Percentiles rank a stretch among this genome's conserved stretches.
Conservation (phyloP, 306 rosid species). For the Citrullus mucosospermus region DNA sequence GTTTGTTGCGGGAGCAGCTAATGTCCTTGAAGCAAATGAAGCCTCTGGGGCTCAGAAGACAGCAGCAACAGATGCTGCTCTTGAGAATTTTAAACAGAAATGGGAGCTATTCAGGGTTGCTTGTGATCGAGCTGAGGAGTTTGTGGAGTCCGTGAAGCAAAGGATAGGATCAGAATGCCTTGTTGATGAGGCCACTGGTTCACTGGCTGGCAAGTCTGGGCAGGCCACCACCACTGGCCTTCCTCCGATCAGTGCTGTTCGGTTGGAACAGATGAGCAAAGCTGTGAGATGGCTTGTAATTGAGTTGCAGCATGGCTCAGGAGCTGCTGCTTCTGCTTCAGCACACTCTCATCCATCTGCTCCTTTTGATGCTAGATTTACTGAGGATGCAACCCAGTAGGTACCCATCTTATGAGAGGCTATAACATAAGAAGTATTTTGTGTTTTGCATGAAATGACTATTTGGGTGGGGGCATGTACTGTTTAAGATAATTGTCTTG, state of each 20-base stretch:
- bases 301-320: constrained; percentile 66
- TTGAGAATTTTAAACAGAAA: constrained; percentile 63
- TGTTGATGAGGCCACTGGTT: constrained; percentile 77
- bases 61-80: constrained; percentile 44
- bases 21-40: constrained; percentile 51
- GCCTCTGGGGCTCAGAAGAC: constrained; percentile 33
- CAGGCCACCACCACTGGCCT: constrained; percentile 38
- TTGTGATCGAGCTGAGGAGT: constrained; percentile 77
- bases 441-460: not conserved
- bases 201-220: constrained; percentile 39
- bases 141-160: constrained; percentile 74
- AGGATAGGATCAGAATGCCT: constrained; percentile 74
- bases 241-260: constrained; percentile 62
- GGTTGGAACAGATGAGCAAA: constrained; percentile 78
- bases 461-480: not conserved
- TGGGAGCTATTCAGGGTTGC: constrained; percentile 71
- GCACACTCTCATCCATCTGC: constrained; percentile 48
- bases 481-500: not conserved
- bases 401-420: constrained; percentile 1
- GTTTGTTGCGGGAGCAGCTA: constrained; percentile 55
- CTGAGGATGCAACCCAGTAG: constrained; percentile 63
- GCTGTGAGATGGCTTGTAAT: constrained; percentile 70
- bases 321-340: constrained; percentile 32
- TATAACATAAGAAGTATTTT: not conserved
- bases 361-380: constrained; percentile 64